Base-by-base conservation (phyloP, 2,329 filamentous ascomycete genomes). In the Aspergillus candidus region DNA sequence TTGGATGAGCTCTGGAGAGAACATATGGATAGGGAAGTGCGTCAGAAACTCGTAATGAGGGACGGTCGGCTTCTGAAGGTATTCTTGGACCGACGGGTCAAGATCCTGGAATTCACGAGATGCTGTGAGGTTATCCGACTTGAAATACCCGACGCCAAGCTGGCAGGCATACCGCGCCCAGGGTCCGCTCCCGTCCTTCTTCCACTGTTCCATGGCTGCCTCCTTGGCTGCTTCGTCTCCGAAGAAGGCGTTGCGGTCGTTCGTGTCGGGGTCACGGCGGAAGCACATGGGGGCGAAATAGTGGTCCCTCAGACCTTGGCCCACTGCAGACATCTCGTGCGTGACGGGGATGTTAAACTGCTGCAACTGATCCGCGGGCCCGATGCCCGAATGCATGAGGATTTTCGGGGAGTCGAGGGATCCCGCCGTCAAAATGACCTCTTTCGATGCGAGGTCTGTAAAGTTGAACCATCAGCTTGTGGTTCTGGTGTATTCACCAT, bases 11-110 rank as follows among this genome's bases (percentile, higher is more conserved):
- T 61, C 55, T 0, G 74, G 74, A 0, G 70, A 39, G 31, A 63
- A 54, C 30, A 54, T 68, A 49, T 74, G 73, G 4, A 71, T 50
- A 0, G 70, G 69, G 44, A 72, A 66, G 45, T 76, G 72, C 2
- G 67, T 72, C 7, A 73, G 43, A 12, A 82, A 57, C 51, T 84
- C 80, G 50, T 72, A 81, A 38, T 76, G 71, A 0, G 81, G 80
- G 2, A 83, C 69, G 0, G 74, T 78, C 11, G 71, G 65, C 14
- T 67, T 66, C 35, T 56, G 58, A 1, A 83, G 57, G 47, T 70
- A 74, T 0, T 62, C 57, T 51, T 75, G 70, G 8, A 71, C 64
- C 0, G 64, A 43, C 0, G 50, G 42, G 0, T 76, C 71, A 0
- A 84, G 65, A 1, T 60, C 69, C 33, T 72, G 59, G 55, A 79